A percentile compares a stretch with the other conserved stretches of the same genome.
Conservation (phyloP, 139 green algal genomes). For the Tetradesmus lagerheimii region DNA sequence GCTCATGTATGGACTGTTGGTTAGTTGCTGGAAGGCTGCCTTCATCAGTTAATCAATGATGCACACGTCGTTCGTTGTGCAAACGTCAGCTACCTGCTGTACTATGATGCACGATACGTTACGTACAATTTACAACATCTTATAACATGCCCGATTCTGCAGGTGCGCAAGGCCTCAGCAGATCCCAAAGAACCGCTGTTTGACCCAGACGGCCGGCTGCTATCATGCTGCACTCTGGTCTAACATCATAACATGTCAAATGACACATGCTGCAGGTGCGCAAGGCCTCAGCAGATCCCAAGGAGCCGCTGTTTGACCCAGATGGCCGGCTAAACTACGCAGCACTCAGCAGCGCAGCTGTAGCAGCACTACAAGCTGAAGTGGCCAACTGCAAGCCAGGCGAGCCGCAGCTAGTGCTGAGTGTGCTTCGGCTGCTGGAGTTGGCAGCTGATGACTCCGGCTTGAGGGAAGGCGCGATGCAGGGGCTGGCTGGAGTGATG, state of each 20-base stretch:
- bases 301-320: not conserved
- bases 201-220: not conserved
- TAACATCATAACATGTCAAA: too few species aligned
- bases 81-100: not conserved
- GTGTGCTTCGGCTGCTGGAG: slow-evolving; percentile 39
- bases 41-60: too few species aligned
- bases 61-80: too few species aligned
- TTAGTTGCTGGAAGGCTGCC: too few species aligned
- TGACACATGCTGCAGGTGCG: not conserved
- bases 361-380: not conserved
- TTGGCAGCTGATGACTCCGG: slow-evolving; percentile 29
- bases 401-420: slow-evolving; percentile 40
- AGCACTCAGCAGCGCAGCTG: not conserved
- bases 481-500: not conserved
- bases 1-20: too few species aligned
- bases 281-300: not conserved
- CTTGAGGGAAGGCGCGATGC: slow-evolving; percentile 11
- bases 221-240: too few species aligned
- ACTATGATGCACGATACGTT: not conserved
- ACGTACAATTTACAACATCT: too few species aligned
- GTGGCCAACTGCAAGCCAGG: not conserved
- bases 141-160: too few species aligned
- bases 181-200: not conserved
- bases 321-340: not conserved
- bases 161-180: not conserved